These are phyloP conservation scores for Bimuria novae-zelandiae DNA, from an alignment of 2,329 filamentous ascomycete genomes.

Conservation along the genomic window DNA sequence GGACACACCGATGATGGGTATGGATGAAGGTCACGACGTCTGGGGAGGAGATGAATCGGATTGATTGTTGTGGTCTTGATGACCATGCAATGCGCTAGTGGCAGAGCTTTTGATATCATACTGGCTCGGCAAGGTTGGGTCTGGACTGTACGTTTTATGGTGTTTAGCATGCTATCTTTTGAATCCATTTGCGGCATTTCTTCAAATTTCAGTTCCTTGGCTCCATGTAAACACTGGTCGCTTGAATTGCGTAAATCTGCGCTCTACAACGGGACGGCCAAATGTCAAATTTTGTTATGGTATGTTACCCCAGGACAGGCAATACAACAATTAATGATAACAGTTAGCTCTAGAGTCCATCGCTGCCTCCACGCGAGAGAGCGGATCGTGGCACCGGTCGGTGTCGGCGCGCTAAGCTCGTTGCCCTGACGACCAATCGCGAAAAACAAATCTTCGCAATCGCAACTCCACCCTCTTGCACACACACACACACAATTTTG, in stretches of 20 bases:
- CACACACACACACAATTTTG: not conserved
- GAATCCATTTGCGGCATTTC: constrained; percentile 23
- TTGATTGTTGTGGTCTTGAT: constrained; percentile 20
- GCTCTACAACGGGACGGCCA: too few species aligned
- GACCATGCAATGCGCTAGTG: constrained; percentile 23
- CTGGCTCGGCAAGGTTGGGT: constrained; percentile 34
- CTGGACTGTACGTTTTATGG: constrained; percentile 44
- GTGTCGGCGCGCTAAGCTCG: not conserved
- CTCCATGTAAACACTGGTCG: too few species aligned
- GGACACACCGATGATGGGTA: constrained; percentile 23
- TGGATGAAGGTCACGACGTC: constrained; percentile 17
- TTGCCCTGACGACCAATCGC: not conserved
- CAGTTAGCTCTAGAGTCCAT: too few species aligned
- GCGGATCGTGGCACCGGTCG: too few species aligned
- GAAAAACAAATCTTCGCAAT: constrained; percentile 1
- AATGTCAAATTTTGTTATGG: too few species aligned
- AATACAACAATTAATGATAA: too few species aligned
- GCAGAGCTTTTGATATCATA: constrained; percentile 33
- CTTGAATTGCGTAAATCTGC: too few species aligned
- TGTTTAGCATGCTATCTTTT: constrained; percentile 46
- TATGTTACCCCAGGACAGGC: not conserved
- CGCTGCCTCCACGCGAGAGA: too few species aligned
- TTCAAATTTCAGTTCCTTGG: not conserved
- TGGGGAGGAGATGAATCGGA: constrained; percentile 28
- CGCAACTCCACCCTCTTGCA: constrained; percentile 8